Evolutionary conservation across 768 basidiomycete genomes (phyloP).

Genomic region (Auricularia sp.): DNA sequence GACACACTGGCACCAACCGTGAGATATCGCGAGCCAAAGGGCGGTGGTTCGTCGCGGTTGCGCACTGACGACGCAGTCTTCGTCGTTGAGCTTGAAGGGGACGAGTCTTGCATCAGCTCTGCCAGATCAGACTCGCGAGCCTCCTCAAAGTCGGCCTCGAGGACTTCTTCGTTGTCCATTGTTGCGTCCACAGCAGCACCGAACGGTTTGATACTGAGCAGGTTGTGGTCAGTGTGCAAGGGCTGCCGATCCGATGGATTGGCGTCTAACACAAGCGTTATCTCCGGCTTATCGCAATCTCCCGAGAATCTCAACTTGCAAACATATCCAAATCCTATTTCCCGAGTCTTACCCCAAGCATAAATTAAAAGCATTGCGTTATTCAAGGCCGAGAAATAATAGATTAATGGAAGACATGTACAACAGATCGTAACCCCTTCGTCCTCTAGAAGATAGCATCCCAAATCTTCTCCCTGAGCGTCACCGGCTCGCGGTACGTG

Average conservation of each 20-base stretch:
- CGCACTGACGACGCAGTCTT: slow-evolving; percentile 55
- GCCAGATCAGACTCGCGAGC: neutral
- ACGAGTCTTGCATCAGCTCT: neutral
- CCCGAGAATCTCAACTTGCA: too few species aligned
- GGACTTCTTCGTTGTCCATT: too few species aligned
- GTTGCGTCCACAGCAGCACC: too few species aligned
- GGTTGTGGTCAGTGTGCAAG: too few species aligned
- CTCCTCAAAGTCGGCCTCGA: neutral
- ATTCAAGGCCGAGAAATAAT: neutral
- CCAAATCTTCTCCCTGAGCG: slow-evolving; percentile 40
- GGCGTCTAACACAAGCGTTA: too few species aligned
- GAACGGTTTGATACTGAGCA: too few species aligned
- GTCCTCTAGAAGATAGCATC: slow-evolving; percentile 37
- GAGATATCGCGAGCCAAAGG: slow-evolving; percentile 58
- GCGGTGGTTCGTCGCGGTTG: slow-evolving; percentile 45
- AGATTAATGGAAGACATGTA: neutral
- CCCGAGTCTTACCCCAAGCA: too few species aligned
- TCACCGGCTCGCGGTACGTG: slow-evolving; percentile 39
- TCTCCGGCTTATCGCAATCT: too few species aligned
- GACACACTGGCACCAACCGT: neutral
- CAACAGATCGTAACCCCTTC: neutral
- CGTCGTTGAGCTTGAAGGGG: neutral
- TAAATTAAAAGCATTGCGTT: neutral
- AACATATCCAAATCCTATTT: too few species aligned
- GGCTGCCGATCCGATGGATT: too few species aligned